Evolutionary conservation across 257 asterid species (phyloP), one percentile per base, ranked within the genome.

Genomic region (Petrea volubilis): DNA sequence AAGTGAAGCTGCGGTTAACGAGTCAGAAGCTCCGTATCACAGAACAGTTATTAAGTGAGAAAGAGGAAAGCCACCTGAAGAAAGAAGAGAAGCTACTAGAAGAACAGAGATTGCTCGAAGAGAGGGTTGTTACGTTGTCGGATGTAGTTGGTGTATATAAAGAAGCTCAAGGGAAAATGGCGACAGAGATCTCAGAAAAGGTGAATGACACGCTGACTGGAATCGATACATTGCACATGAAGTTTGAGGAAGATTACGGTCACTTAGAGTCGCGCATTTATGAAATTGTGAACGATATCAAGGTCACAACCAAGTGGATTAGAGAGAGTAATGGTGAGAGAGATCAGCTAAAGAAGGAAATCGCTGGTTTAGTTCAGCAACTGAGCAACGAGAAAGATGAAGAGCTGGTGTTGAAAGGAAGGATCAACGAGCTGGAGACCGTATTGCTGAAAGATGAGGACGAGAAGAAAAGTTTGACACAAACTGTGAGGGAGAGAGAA

Each of bases 201-300:
- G 86, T 87, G 18, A 81, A 78, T 40, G 62, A n/a, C 44, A 83
- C 88, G 20, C n/a, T 83, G 71, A 82, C 70, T 23, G 88, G 79
- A 58, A 81, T 87, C 5, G 99, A 92, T 59, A 74, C 91, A 21
- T 88, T 92, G 71, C 80, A 73, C 64, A 74, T 84, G 81, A 92
- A 92, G 89, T 88, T 85, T 28, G 98, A 95, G 89, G 99, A 95
- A 79, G 98, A 88, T 71, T 86, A 83, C 18, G 95, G 99, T 12
- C 97, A 87, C 90, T 56, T 88, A 73, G 97, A 92, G 84, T 87
- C 97, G 64, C 91, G 98, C 14, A 74, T 92, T 18, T 85, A 84
- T 36, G 96, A 90, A 73, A 79, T 82, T 58, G 72, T 80, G 49
- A 84, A 85, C 44, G 98, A 92, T 83, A 83, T 92, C 34, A 86